Evolutionary conservation across 208 protist genomes (phyloP).

Genomic region (Tritrichomonas foetus): DNA sequence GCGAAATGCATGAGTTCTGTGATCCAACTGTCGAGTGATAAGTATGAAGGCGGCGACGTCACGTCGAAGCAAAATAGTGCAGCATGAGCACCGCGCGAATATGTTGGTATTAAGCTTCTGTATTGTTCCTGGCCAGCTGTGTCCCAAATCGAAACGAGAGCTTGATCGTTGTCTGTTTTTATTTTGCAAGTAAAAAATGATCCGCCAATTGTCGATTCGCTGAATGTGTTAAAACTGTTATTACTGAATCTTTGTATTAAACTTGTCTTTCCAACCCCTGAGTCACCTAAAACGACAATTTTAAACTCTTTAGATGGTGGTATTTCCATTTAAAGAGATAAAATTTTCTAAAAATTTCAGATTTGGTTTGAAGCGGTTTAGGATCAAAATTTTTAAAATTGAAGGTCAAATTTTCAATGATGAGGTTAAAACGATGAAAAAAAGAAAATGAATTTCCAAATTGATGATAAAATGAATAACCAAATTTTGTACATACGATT

Average conservation of each 20-base stretch:
- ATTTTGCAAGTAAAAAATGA: neutral
- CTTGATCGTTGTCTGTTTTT: neutral
- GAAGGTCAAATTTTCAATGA: too few species aligned
- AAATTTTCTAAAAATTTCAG: too few species aligned
- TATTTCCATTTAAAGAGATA: too few species aligned
- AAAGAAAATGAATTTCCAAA: too few species aligned
- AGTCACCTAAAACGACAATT: constrained; percentile 11
- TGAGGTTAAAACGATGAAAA: too few species aligned
- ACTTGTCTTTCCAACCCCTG: neutral
- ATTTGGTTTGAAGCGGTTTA: too few species aligned
- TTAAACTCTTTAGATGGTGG: neutral
- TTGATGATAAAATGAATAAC: too few species aligned
- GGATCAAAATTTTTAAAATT: too few species aligned
- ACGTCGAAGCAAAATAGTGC: constrained; percentile 4
- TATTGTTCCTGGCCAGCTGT: too few species aligned
- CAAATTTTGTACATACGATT: too few species aligned
- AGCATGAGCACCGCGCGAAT: neutral
- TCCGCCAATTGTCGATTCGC: neutral
- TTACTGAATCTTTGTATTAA: neutral
- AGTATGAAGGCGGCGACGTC: neutral
- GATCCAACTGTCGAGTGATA: neutral
- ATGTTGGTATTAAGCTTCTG: neutral
- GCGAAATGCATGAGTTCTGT: neutral
- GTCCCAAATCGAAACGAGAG: neutral
- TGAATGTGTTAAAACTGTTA: neutral